A percentile compares a stretch with the other conserved stretches of the same genome.
These are phyloP conservation scores for Colletotrichum sp. DNA, from an alignment of 2,329 filamentous ascomycete genomes.

Conservation along the genomic window DNA sequence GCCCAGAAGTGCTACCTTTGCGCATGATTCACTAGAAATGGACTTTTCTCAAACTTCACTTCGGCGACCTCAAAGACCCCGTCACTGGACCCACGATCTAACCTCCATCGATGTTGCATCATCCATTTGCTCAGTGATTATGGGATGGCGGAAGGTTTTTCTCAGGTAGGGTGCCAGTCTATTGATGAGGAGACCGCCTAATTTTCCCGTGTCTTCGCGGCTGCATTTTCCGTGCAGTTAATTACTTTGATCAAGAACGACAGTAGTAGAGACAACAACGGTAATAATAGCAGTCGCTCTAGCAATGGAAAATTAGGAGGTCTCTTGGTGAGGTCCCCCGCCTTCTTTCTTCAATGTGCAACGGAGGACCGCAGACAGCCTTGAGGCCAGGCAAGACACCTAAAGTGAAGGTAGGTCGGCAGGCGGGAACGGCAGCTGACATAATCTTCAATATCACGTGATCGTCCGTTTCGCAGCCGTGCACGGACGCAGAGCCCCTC, in stretches of 20 bases:
- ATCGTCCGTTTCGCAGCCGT: constrained; percentile 20
- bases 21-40: neutral
- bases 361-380: neutral
- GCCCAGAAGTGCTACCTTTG: neutral
- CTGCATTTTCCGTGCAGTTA: neutral
- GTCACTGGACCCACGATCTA: neutral
- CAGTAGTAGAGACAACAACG: neutral
- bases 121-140: neutral
- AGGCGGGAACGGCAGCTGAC: neutral
- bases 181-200: neutral
- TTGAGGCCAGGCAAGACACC: neutral
- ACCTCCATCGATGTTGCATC: neutral
- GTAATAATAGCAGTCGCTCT: neutral
- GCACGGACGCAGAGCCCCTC: constrained; percentile 40
- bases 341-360: neutral
- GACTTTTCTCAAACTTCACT: neutral
- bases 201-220: neutral
- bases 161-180: neutral
- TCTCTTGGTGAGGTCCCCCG: neutral
- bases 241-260: neutral
- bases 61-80: neutral
- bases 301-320: neutral
- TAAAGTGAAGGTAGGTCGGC: neutral
- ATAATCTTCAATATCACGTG: constrained; percentile 37
- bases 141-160: neutral